phyloP scores from a whole-genome alignment of 192 early-diverging fungal species.

The Martensiomyces pterosporus region DNA sequence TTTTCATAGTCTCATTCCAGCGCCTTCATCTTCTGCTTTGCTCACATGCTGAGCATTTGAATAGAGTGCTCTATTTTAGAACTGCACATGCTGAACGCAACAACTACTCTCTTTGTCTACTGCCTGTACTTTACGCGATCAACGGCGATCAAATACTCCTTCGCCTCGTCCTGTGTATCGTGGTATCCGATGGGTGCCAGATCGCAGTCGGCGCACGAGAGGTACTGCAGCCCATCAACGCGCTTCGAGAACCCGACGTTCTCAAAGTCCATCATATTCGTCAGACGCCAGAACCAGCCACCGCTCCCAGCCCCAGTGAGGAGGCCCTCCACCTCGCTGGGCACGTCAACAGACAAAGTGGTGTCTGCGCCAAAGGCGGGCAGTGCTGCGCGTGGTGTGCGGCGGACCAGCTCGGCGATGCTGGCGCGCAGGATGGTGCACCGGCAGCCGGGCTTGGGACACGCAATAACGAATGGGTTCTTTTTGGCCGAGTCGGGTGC shows the following conservation, averaged over 20 bases:
- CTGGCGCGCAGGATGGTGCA: background rate
- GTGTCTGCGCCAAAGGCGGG: background rate
- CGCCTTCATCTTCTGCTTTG: background rate
- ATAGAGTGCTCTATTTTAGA: too few relatives aligned
- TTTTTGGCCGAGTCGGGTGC: too few relatives aligned
- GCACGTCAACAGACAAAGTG: background rate
- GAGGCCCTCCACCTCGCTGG: background rate
- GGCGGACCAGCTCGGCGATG: background rate
- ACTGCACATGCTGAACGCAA: too few relatives aligned
- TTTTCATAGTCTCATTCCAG: too few relatives aligned
- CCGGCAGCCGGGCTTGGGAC: background rate
- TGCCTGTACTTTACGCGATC: conserved; percentile 57
- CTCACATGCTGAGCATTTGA: too few relatives aligned
- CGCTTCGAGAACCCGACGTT: conserved; percentile 70
- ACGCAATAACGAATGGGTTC: background rate
- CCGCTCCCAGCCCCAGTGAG: background rate
- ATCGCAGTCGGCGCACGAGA: conserved; percentile 77
- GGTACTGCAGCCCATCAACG: conserved; percentile 55
- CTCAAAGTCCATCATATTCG: conserved; percentile 71
- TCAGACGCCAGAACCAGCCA: conserved; percentile 56
- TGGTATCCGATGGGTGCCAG: conserved; percentile 68
- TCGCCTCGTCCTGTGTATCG: conserved; percentile 35
- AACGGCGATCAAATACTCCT: conserved; percentile 60
- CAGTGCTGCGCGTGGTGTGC: background rate
- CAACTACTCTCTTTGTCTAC: too few relatives aligned